Conservation (phyloP, 495 filamentous ascomycete genomes). For the Penicillium soppii region DNA sequence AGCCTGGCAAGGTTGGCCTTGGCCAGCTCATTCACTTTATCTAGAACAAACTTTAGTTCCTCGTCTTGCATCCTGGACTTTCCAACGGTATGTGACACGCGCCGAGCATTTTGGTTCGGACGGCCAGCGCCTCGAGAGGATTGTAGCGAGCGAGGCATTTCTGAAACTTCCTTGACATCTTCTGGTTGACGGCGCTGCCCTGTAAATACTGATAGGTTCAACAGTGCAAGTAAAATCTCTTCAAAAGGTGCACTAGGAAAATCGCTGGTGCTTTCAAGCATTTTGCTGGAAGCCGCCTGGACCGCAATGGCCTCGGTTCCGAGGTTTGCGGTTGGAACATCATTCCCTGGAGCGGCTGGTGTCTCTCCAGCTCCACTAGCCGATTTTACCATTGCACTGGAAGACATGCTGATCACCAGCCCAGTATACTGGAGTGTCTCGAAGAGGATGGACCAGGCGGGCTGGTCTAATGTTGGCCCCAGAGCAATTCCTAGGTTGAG, state of each 20-base stretch:
- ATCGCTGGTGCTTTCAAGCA: conserved; percentile 87
- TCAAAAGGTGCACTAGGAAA: conserved; percentile 80
- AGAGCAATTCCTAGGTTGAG: conserved; percentile 93
- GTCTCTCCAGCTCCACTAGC: conserved; percentile 30
- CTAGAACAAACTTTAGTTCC: conserved; percentile 67
- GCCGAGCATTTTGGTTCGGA: conserved; percentile 58
- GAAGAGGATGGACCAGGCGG: conserved; percentile 84
- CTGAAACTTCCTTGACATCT: conserved; percentile 19
- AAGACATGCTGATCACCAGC: conserved; percentile 68
- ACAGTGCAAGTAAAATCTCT: conserved; percentile 73
- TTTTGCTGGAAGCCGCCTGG: conserved; percentile 78
- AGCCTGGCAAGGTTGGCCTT: conserved; percentile 77
- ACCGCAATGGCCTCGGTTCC: conserved; percentile 80
- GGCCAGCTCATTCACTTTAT: conserved; percentile 76
- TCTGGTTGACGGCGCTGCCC: conserved; percentile 29
- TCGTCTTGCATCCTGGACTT: conserved; percentile 48
- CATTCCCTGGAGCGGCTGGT: conserved; percentile 30
- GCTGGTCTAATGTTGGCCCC: conserved; percentile 74
- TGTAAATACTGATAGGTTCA: conserved; percentile 56
- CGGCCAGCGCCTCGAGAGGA: conserved; percentile 29
- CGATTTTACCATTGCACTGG: conserved; percentile 32
- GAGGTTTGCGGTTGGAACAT: conserved; percentile 59
- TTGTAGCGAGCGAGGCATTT: conserved; percentile 25
- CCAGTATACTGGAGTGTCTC: conserved; percentile 92
- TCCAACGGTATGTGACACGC: conserved; percentile 50